A percentile compares a stretch with the other conserved stretches of the same genome.
phyloP scores from a whole-genome alignment of 2,329 filamentous ascomycete genomes.

The Nemania abortiva region DNA sequence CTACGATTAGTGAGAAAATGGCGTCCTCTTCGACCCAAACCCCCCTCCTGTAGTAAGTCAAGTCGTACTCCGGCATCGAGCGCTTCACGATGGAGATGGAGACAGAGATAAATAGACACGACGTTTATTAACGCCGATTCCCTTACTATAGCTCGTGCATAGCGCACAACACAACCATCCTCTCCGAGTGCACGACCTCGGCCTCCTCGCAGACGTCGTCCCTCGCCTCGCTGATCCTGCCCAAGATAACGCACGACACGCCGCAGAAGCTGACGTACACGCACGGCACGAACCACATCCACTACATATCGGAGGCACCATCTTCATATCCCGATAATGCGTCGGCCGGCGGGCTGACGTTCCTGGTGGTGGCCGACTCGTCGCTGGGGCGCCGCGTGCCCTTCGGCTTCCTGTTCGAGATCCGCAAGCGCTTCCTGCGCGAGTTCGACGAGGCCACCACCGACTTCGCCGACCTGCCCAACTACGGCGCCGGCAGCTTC shows the following conservation, averaged over 20 bases:
- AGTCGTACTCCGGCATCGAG: conserved; percentile 52
- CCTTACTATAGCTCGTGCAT: conserved; percentile 80
- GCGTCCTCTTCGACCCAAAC: conserved; percentile 78
- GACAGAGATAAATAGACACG: background rate
- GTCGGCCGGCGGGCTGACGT: conserved; percentile 85
- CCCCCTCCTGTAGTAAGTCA: conserved; percentile 78
- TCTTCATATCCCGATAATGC: conserved; percentile 69
- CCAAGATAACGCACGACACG: conserved; percentile 85
- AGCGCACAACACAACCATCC: conserved; percentile 91
- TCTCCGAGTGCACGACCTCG: conserved; percentile 90
- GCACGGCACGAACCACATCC: conserved; percentile 90
- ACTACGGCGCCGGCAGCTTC: conserved; percentile 91
- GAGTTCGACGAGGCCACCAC: conserved; percentile 74
- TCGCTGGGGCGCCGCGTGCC: conserved; percentile 87
- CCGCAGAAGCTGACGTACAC: conserved; percentile 95
- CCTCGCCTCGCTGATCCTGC: conserved; percentile 92
- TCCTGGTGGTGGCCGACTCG: conserved; percentile 87
- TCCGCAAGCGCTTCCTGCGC: conserved; percentile 86
- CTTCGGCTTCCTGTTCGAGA: conserved; percentile 91
- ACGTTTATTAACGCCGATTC: conserved; percentile 24
- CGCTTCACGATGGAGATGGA: background rate
- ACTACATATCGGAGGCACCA: conserved; percentile 91
- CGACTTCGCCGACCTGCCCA: conserved; percentile 81
- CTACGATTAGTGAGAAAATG: conserved; percentile 60
- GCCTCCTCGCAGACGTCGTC: conserved; percentile 85